Conservation (phyloP, 179 eudicot species). For the Nepenthes alata region DNA sequence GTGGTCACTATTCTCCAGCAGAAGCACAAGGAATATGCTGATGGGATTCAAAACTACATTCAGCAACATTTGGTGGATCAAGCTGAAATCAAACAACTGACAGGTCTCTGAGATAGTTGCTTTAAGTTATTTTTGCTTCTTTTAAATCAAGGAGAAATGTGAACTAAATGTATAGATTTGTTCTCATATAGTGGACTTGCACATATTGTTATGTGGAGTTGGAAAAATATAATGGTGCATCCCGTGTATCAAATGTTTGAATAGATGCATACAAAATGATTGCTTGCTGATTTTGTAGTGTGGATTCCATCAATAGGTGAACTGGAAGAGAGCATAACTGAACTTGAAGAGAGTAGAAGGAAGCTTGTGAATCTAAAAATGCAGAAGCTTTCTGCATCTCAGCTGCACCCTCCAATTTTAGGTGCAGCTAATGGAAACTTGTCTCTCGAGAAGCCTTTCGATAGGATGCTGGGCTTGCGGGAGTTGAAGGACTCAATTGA, state of each 20-base stretch:
- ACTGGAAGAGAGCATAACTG: constrained; percentile 66
- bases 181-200: not conserved
- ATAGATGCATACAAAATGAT: not conserved
- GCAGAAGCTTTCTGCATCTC: constrained; percentile 65
- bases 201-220: not conserved
- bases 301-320: constrained; percentile 28
- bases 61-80: constrained; percentile 52
- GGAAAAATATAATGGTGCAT: too few species aligned
- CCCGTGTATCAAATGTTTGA: not conserved
- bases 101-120: constrained; percentile 29
- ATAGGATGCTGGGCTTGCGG: constrained; percentile 43
- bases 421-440: constrained; percentile 58
- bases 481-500: constrained; percentile 71
- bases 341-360: constrained; percentile 94
- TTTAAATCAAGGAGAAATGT: not conserved
- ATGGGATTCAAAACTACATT: constrained; percentile 39
- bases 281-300: constrained; percentile 2
- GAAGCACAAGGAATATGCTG: constrained; percentile 60
- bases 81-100: constrained; percentile 52
- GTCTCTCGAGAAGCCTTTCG: constrained; percentile 56
- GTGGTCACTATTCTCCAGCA: constrained; percentile 50
- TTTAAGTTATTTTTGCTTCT: constrained; percentile 1
- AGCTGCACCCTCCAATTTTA: constrained; percentile 35
- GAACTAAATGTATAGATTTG: not conserved
- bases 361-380: constrained; percentile 72